Evolutionary conservation across 352 stramenopile species (phyloP).

Genomic region (Phytophthora meadii): DNA sequence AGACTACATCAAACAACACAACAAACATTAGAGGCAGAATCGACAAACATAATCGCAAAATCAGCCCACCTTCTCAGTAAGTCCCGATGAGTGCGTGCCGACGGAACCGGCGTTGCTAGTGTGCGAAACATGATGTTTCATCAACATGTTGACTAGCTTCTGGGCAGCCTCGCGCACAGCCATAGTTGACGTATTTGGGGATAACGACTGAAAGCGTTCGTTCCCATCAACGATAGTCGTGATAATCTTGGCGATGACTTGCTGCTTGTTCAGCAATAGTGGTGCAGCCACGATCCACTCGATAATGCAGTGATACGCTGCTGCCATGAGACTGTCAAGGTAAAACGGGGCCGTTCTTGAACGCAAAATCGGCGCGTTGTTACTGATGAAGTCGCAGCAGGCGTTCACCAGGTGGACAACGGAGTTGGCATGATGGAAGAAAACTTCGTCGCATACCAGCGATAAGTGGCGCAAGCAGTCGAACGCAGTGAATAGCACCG

Average conservation of each 20-base stretch:
- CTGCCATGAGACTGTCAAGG: constrained; percentile 83
- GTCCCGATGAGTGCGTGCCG: constrained; percentile 46
- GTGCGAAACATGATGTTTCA: constrained; percentile 88
- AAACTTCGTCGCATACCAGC: constrained; percentile 79
- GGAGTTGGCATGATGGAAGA: constrained; percentile 75
- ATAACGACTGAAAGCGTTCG: constrained; percentile 72
- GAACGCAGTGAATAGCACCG: constrained; percentile 87
- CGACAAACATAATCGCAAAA: not conserved
- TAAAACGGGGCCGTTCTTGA: constrained; percentile 83
- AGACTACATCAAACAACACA: constrained; percentile 37
- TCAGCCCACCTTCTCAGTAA: constrained; percentile 69
- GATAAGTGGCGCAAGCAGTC: constrained; percentile 86
- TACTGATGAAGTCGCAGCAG: constrained; percentile 88
- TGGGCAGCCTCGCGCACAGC: constrained; percentile 77
- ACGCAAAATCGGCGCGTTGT: constrained; percentile 72
- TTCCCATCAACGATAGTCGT: constrained; percentile 82
- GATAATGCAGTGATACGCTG: constrained; percentile 83
- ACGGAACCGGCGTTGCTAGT: constrained; percentile 49
- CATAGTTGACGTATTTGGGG: constrained; percentile 53
- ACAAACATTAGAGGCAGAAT: constrained; percentile 13
- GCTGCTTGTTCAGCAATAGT: constrained; percentile 73
- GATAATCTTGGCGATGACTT: constrained; percentile 84
- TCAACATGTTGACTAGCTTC: constrained; percentile 85
- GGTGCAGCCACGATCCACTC: constrained; percentile 85
- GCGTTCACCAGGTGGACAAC: constrained; percentile 86